Base-by-base conservation (phyloP, 345 rosid species). In the Eucalyptus sp. region DNA sequence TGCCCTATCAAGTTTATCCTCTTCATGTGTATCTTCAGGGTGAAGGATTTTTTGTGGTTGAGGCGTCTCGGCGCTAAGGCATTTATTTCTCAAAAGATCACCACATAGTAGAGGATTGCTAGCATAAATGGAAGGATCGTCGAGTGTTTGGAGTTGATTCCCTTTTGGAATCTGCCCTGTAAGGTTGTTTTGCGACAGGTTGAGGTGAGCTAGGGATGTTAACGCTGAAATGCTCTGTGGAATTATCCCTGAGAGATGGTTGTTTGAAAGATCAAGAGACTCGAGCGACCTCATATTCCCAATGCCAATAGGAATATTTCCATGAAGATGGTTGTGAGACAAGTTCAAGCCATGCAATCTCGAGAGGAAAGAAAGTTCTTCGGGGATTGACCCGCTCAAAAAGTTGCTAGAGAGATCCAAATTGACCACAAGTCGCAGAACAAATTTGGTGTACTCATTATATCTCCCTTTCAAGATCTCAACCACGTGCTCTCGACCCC, bases 381-480 rank as follows among this genome's bases (percentile, higher is more conserved):
- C 50, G 1, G 91, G 93, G 3, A 91, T 51, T 33, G 88, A 46
- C 43, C 93, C 94, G 1, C 33, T 29, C 22, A 93, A 27, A n/a
- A 88, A 86, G 80, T 93, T 93, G n/a, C 90, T n/a, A 25, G 93
- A 90, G 16, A 93, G 88, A 50, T 91, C 92, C 48, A 93, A 86
- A 87, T 27, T 44, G 11, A 62, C 76, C 9, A 92, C 87, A 16
- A 84, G 56, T 8, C 20, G 12, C 4, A 90, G 49, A 8, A 3
- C n/a, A 4, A 9, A 52, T 31, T 31, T 24, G 6, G 60, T 58
- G 68, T 88, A 88, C 25, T 86, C 48, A 4, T 22, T 14, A 27
- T 79, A 50, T 46, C 41, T 58, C n/a, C 93, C 93, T 48, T 90
- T 90, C 41, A 54, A 20, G 25, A 66, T 86, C 79, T 86, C 50